Evolutionary conservation across 2,329 filamentous ascomycete species (phyloP), one percentile per base, ranked within the genome.

Genomic region (Calonectria pteridis): DNA sequence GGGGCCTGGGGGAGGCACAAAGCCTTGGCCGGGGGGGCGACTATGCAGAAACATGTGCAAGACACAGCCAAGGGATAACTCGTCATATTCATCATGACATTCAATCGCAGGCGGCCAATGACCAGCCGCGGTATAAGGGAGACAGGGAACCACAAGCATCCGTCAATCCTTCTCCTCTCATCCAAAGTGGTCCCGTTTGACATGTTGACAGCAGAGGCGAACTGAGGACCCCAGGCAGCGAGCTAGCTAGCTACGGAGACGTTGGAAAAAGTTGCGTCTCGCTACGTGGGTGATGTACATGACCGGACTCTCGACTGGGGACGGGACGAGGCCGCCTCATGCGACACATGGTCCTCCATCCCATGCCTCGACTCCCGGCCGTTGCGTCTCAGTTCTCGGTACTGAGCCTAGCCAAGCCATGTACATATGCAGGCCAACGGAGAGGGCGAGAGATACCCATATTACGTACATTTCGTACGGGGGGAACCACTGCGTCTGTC

Each of bases 321-420:
- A 55, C 43, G 59, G 62, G 58, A 53, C 49, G 66, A 62, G 58
- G 40, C 33, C 58, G 33, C 58, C 55, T 70, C 67, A 70, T 43
- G 67, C 55, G 37, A 49, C 59, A 64, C 59, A 64, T 64, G 10
- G 26, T 46, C 35, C 35, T 40, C 35, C 46, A 49, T 63, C 46
- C 62, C 46, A 51, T 58, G 67, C 59, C 40, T 46, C 40, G 59
- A 46, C 40, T 64, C 40, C 59, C 37, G 23, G 53, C 70, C 59
- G 72, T 73, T 73, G 53, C 72, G 70, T 71, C 68, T 73, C 72
- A 73, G 59, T 49, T 64, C 59, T 64, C 59, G 59, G 59, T 49
- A 64, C 59, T 35, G 40, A 33, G 40, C 16, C 40, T 43, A 43
- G 37, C 59, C 40, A 29, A 64, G 37, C 37, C 59, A 64, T 64